These are phyloP conservation scores for Lentinula sp. DNA, from an alignment of 768 basidiomycete genomes.

Conservation along the genomic window DNA sequence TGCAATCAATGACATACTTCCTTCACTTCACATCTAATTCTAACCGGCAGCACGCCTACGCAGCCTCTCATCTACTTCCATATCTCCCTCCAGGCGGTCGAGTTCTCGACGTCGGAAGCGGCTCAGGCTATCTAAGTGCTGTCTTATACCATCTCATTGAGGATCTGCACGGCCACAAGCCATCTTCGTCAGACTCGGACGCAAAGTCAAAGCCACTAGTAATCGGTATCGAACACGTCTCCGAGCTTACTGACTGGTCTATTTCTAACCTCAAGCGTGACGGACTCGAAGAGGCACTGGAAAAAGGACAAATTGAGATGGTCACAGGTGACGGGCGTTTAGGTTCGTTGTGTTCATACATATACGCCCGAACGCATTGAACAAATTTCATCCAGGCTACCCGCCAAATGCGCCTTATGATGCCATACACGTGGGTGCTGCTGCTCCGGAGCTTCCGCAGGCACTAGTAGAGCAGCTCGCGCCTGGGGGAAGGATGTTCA, in stretches of 20 bases:
- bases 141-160: conserved; percentile 71
- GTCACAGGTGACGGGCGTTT: conserved; percentile 75
- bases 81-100: conserved; percentile 55
- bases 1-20: neutral
- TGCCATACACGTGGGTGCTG: conserved; percentile 93
- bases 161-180: neutral
- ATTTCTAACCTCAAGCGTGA: conserved; percentile 61
- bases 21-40: neutral
- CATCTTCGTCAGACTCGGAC: conserved; percentile 13
- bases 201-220: conserved; percentile 40
- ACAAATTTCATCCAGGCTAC: conserved; percentile 23
- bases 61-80: conserved; percentile 69
- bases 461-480: conserved; percentile 75
- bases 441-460: conserved; percentile 68
- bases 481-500: conserved; percentile 79
- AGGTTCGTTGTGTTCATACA: conserved; percentile 39
- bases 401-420: conserved; percentile 55
- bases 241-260: conserved; percentile 69
- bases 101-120: conserved; percentile 87
- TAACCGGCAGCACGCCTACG: conserved; percentile 72
- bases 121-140: conserved; percentile 82
- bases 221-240: conserved; percentile 89
- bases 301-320: conserved; percentile 53
- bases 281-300: conserved; percentile 49
- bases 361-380: too few relatives aligned